Evolutionary conservation across 2,329 filamentous ascomycete species (phyloP), one percentile per base, ranked within the genome.

Genomic region (Sporothrix inflata): DNA sequence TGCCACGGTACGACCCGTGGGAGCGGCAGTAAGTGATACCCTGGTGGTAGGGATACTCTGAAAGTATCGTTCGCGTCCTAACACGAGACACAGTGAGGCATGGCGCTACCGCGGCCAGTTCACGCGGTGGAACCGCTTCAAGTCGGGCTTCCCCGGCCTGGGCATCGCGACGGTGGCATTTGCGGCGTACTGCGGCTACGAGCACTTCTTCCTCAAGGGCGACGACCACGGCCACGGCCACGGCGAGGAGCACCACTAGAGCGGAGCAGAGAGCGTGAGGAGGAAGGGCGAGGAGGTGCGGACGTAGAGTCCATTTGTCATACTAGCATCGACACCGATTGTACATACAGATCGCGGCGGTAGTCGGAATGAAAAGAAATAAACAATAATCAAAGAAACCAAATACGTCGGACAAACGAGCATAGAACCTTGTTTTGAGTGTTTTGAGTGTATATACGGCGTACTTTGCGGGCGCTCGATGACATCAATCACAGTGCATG

Each of bases 31-130:
- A 75, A 81, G 88, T 88, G 8, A 24, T 24, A 1, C 30, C 47
- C 7, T 4, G 21, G 38, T 38, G 45, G 9, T 27, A 19, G 45
- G 19, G n/a, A 34, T 51, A 8, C 47, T 27, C n/a, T 27, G 11
- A 9, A 3, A 19, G 1, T 53, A 6, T 27, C 11, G 21, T 5
- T 30, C 4, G 5, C 14, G 8, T 45, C 14, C 49, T 51, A 57
- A 74, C 34, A n/a, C 12, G 5, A 34, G 30, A 6, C 27, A 8
- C 45, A 99, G 96, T 80, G 96, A 99, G 86, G 88, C 92, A 80
- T 99, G 96, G 96, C 89, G 96, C 83, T 98, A 97, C 86, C 90
- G 88, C 47, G 96, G 95, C 75, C 91, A 89, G 71, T 98, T 98
- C 86, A 91, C 91, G 76, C 89, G 95, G 78, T 92, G 86, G 84